Percentiles rank a stretch among this genome's conserved stretches.
These are phyloP conservation scores for Emydomyces testavorans DNA, from an alignment of 2,329 filamentous ascomycete genomes.

Conservation along the genomic window DNA sequence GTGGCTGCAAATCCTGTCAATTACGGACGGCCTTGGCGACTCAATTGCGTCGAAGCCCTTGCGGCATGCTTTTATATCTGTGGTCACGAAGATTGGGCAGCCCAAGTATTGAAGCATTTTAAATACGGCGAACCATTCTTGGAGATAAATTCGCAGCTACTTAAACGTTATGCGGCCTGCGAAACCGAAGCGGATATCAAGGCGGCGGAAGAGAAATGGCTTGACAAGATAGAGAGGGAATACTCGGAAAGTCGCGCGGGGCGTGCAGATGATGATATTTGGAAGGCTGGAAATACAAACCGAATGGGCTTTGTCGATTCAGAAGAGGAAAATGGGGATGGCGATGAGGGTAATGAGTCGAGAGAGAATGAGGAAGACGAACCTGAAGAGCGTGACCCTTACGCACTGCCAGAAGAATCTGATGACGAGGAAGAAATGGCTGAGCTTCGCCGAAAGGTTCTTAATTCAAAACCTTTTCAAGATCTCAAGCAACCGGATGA, in stretches of 20 bases:
- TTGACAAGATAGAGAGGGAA: slow-evolving; percentile 79
- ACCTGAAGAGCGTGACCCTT: slow-evolving; percentile 51
- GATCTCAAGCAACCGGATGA: slow-evolving; percentile 34
- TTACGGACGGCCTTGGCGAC: slow-evolving; percentile 85
- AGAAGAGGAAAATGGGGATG: slow-evolving; percentile 31
- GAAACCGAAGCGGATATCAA: slow-evolving; percentile 72
- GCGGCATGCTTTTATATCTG: slow-evolving; percentile 91
- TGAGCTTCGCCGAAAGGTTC: slow-evolving; percentile 76
- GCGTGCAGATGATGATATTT: slow-evolving; percentile 55
- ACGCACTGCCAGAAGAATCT: slow-evolving; percentile 64
- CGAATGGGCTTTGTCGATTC: slow-evolving; percentile 44
- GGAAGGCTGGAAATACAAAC: slow-evolving; percentile 86
- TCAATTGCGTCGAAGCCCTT: slow-evolving; percentile 93
- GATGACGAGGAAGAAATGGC: slow-evolving; percentile 88
- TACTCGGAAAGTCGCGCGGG: slow-evolving; percentile 67
- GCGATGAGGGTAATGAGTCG: slow-evolving; percentile 37
- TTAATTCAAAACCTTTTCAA: slow-evolving; percentile 76
- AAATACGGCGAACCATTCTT: slow-evolving; percentile 80
- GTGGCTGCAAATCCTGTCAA: slow-evolving; percentile 96
- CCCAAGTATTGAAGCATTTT: slow-evolving; percentile 70
- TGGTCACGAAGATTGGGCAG: slow-evolving; percentile 81
- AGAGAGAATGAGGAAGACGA: slow-evolving; percentile 37
- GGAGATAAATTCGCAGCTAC: slow-evolving; percentile 71
- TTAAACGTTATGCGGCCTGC: slow-evolving; percentile 78
- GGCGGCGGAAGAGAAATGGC: slow-evolving; percentile 73